Conservation (phyloP, 108 stramenopile genomes). For the Nannochloropsis gaditana region DNA sequence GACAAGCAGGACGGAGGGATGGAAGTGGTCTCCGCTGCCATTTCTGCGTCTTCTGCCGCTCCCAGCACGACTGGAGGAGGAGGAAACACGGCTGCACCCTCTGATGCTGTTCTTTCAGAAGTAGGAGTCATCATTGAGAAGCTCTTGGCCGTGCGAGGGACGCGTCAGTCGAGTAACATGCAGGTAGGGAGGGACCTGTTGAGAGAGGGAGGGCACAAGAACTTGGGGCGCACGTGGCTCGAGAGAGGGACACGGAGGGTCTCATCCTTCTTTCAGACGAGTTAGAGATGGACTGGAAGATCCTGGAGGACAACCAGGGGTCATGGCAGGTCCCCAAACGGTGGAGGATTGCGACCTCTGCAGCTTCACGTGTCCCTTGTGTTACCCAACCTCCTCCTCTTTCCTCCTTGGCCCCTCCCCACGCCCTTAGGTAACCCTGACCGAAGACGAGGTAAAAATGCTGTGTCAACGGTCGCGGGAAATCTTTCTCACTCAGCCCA, state of each 20-base stretch:
- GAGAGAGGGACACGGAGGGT: too few relatives aligned
- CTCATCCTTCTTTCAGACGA: too few relatives aligned
- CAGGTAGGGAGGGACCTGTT: neutral
- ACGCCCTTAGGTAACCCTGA: conserved; percentile 32
- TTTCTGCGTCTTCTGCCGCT: conserved; percentile 13
- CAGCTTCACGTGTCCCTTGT: too few relatives aligned
- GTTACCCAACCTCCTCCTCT: neutral
- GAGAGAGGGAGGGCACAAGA: neutral
- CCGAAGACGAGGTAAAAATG: conserved; percentile 50
- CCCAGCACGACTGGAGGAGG: neutral
- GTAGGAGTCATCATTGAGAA: neutral
- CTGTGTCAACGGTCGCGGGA: conserved; percentile 64
- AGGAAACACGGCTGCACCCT: neutral
- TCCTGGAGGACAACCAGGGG: too few relatives aligned
- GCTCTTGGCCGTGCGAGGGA: neutral
- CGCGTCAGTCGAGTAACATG: neutral
- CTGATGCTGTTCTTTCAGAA: conserved; percentile 3
- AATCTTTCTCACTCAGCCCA: conserved; percentile 88
- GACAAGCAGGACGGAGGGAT: neutral
- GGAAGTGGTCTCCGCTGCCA: neutral
- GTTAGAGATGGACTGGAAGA: too few relatives aligned
- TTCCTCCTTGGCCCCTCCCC: neutral
- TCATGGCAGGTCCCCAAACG: too few relatives aligned
- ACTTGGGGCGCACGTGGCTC: neutral
- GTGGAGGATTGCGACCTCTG: too few relatives aligned